These are phyloP conservation scores for Cordyceps javanica DNA, from an alignment of 2,329 filamentous ascomycete genomes.

Conservation along the genomic window DNA sequence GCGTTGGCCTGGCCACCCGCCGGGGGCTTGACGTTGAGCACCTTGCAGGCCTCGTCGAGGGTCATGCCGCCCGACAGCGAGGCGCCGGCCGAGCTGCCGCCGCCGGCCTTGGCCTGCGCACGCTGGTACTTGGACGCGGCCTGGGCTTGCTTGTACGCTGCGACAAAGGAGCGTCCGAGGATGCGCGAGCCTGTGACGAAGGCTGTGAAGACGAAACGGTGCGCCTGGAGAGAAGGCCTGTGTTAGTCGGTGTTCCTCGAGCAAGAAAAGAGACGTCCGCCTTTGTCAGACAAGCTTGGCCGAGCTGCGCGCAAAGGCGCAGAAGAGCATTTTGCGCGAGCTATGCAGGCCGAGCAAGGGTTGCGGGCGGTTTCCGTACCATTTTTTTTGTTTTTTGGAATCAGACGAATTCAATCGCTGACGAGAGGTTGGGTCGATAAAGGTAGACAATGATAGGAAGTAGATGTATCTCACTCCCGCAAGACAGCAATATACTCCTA, in stretches of 20 bases:
- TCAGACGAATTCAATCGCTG: slow-evolving; percentile 15
- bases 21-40: slow-evolving; percentile 90
- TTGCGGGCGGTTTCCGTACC: neutral
- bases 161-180: slow-evolving; percentile 83
- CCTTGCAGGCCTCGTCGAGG: slow-evolving; percentile 93
- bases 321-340: neutral
- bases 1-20: slow-evolving; percentile 65
- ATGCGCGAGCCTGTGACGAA: slow-evolving; percentile 86
- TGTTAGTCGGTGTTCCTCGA: neutral
- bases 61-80: slow-evolving; percentile 66
- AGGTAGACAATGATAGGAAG: neutral
- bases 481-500: slow-evolving; percentile 4
- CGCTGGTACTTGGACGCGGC: slow-evolving; percentile 78
- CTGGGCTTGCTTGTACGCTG: slow-evolving; percentile 92
- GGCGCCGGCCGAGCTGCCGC: slow-evolving; percentile 48
- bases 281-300: neutral
- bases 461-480: neutral
- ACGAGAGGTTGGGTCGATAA: neutral
- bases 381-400: slow-evolving; percentile 7
- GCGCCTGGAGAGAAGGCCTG: slow-evolving; percentile 54
- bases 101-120: slow-evolving; percentile 58
- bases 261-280: neutral
- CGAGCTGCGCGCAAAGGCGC: neutral
- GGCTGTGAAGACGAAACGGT: slow-evolving; percentile 84
- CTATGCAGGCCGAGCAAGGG: neutral